Base-by-base conservation (phyloP, 2,329 filamentous ascomycete species). In the Hymenoscyphus scutula region DNA sequence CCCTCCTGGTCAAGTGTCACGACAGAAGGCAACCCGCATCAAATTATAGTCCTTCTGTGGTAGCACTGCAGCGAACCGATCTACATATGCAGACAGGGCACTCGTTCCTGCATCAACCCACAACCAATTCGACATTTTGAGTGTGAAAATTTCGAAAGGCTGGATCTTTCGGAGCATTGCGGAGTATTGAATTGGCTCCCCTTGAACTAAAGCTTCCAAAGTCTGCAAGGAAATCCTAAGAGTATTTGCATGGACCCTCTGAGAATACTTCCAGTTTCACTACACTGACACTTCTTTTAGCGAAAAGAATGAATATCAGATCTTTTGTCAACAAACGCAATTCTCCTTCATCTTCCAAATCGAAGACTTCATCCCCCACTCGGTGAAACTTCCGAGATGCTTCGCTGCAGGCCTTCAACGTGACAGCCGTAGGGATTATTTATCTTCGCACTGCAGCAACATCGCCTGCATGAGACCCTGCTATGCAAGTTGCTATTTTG, bases 1-100 rank as follows among this genome's bases (percentile, higher is more conserved):
- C 23, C 25, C 51, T 54, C 51, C 51, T 17, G 19, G 10, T 54
- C 51, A n/a, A 27, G 51, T 54, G 5, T 1, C 15, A 54, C 51
- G 51, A 54, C 27, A 54, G 29, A 32, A 53, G 57, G 57, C 45
- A 37, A 37, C 45, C 57, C 57, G 57, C 57, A 53, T 51, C 29
- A n/a, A 13, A 19, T 37, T 53, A 25, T 17, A 29, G 17, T 29
- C 17, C 27, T 3, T 38, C 29, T 30, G 27, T 53, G 25, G 45
- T 59, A 7, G 38, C 57, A 59, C 41, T 59, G 45, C 57, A 53
- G 29, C 15, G 10, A 34, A 25, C 57, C 41, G 29, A 53, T 59
- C 57, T 53, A 53, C 57, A 59, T 53, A 53, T 32, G 57, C 29
- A 59, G 41, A 8, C 41, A 59, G 57, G n/a, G 41, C 17, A 13